Percentiles rank a stretch among this genome's conserved stretches.
These are phyloP conservation scores for Chalaropsis ovoidea DNA, from an alignment of 2,329 filamentous ascomycete species.

Conservation along the genomic window DNA sequence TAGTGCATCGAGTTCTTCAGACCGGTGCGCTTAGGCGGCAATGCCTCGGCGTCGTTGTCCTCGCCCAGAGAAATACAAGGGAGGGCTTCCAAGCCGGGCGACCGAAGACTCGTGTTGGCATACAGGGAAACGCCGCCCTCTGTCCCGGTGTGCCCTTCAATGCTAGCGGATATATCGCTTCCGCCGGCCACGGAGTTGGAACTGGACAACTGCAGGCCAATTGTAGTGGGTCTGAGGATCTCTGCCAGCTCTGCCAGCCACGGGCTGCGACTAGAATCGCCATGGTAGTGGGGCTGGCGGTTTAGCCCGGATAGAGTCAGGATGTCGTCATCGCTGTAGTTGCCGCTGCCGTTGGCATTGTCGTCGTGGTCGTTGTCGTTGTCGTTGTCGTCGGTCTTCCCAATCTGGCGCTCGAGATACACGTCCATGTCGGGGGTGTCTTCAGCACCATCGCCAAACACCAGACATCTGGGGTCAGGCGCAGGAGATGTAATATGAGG, in stretches of 20 bases:
- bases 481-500: background rate
- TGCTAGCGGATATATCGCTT: background rate
- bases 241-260: background rate
- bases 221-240: background rate
- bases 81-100: background rate
- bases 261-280: background rate
- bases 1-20: background rate
- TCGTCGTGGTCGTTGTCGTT: background rate
- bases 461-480: too few species aligned
- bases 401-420: background rate
- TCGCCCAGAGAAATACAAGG: background rate
- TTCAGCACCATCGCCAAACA: background rate
- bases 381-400: background rate
- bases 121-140: background rate
- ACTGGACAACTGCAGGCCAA: conserved; percentile 8
- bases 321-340: background rate
- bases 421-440: background rate
- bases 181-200: background rate
- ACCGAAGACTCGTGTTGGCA: background rate
- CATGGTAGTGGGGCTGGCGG: background rate
- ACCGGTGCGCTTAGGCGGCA: background rate
- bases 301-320: background rate
- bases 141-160: background rate
- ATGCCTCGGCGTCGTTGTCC: background rate
- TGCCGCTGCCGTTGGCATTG: background rate